Evolutionary conservation across 257 asterid genomes (phyloP).

Genomic region (Salvia miltiorrhiza): DNA sequence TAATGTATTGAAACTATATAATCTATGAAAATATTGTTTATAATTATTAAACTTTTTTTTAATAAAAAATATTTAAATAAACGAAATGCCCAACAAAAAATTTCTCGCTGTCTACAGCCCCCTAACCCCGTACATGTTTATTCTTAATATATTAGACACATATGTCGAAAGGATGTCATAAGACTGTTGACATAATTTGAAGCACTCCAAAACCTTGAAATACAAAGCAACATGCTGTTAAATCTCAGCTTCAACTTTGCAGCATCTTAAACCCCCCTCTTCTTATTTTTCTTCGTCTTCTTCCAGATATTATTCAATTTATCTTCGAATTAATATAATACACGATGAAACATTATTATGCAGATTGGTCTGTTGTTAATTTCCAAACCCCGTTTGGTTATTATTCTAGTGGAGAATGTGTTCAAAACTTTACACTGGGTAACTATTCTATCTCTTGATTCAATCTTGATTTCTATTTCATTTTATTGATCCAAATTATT

Average conservation of each 20-base stretch:
- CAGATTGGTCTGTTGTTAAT: neutral
- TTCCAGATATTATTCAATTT: neutral
- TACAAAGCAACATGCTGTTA: neutral
- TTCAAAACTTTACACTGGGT: neutral
- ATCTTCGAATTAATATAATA: neutral
- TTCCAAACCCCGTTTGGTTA: neutral
- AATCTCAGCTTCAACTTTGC: neutral
- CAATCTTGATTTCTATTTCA: neutral
- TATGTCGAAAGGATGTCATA: conserved; percentile 49
- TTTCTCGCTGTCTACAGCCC: too few relatives aligned
- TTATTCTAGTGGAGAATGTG: neutral
- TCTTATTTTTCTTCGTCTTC: neutral
- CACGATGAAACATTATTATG: neutral
- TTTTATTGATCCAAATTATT: neutral
- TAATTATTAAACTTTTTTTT: too few relatives aligned
- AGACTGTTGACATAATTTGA: conserved; percentile 47
- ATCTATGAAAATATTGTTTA: too few relatives aligned
- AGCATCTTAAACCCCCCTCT: neutral
- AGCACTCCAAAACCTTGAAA: conserved; percentile 1
- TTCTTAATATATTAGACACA: too few relatives aligned
- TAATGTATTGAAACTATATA: too few relatives aligned
- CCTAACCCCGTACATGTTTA: too few relatives aligned
- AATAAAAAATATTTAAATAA: too few relatives aligned
- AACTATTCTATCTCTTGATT: neutral
- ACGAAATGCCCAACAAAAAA: too few relatives aligned